Conservation (phyloP, 306 rosid genomes). For the Leucaena leucocephala region DNA sequence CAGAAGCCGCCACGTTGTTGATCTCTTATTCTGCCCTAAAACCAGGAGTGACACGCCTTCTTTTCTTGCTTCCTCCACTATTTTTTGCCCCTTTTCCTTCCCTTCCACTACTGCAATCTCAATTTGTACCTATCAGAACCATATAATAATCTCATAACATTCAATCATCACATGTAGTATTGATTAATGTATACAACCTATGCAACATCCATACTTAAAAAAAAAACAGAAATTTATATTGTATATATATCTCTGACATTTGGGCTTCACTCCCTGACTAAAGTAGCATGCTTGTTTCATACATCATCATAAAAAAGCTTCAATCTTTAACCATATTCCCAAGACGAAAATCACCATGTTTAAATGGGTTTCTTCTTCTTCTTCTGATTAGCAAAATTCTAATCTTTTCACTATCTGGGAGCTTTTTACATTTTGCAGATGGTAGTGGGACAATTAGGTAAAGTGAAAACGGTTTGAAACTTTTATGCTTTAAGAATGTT, state of each 20-base stretch:
- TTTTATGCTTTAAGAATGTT: constrained; percentile 3
- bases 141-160: constrained; percentile 11
- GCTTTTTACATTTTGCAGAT: neutral
- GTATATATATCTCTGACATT: neutral
- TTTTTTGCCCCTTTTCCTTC: constrained; percentile 77
- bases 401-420: neutral
- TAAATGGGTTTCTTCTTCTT: neutral
- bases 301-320: constrained; percentile 26
- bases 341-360: constrained; percentile 21
- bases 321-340: constrained; percentile 9
- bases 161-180: constrained; percentile 23
- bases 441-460: neutral
- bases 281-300: neutral
- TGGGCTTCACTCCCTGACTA: neutral
- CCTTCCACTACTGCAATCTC: constrained; percentile 78
- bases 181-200: neutral
- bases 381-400: constrained; percentile 19
- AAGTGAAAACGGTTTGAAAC: neutral
- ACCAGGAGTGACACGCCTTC: constrained; percentile 72
- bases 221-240: neutral
- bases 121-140: constrained; percentile 63
- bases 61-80: constrained; percentile 89
- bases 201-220: neutral
- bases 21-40: constrained; percentile 86
- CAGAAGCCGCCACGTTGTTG: constrained; percentile 84